A percentile compares a stretch with the other conserved stretches of the same genome.
Evolutionary conservation across 164 flowering plant genomes (phyloP).

Genomic region (Cinnamomum micranthum): DNA sequence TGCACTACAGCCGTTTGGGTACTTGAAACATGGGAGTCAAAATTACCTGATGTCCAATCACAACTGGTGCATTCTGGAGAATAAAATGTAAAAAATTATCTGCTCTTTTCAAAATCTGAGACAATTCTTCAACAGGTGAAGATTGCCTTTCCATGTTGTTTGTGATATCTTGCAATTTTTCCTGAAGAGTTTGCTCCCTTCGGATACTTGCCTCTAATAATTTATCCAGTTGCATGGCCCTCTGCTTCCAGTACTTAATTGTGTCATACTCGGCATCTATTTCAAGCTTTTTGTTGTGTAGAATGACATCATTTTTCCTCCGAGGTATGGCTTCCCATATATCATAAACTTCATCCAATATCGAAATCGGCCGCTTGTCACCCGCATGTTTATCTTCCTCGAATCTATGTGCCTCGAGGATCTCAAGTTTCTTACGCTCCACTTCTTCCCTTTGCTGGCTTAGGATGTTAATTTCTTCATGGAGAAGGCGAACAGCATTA

Average conservation of each 20-base stretch:
- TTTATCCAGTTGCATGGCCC: conserved; percentile 64
- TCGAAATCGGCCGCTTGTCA: conserved; percentile 68
- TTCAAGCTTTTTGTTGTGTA: conserved; percentile 51
- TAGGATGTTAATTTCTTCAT: conserved; percentile 76
- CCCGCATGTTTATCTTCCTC: conserved; percentile 61
- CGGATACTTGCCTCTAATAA: conserved; percentile 70
- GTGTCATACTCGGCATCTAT: conserved; percentile 77
- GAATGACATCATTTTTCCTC: conserved; percentile 46
- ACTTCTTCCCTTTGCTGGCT: conserved; percentile 67
- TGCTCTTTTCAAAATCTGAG: conserved; percentile 85
- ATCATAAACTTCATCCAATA: conserved; percentile 63
- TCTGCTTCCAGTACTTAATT: conserved; percentile 75
- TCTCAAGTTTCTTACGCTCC: conserved; percentile 79
- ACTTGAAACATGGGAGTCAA: background rate
- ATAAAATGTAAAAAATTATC: conserved; percentile 93
- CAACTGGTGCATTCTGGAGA: conserved; percentile 97
- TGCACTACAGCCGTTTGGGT: background rate
- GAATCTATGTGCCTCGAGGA: conserved; percentile 73
- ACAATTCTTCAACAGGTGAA: conserved; percentile 89
- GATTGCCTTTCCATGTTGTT: conserved; percentile 64
- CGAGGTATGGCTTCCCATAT: conserved; percentile 51
- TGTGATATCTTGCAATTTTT: conserved; percentile 74
- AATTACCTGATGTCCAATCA: conserved; percentile 93
- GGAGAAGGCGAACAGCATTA: conserved; percentile 84
- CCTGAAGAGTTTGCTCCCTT: conserved; percentile 64